phyloP scores from a whole-genome alignment of 108 stramenopile species.

The Skeletonema marinoi region DNA sequence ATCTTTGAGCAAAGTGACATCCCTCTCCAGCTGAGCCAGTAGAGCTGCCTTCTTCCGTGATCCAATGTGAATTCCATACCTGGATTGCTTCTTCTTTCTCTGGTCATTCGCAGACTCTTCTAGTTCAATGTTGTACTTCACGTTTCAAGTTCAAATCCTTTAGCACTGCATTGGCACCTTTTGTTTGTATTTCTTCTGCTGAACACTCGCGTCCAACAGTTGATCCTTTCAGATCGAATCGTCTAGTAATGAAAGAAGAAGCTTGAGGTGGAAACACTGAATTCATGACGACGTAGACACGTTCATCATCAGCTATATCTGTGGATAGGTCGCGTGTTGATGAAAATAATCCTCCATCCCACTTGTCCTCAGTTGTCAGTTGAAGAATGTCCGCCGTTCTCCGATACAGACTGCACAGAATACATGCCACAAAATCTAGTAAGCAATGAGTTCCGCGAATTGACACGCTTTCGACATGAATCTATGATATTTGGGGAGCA shows the following conservation, averaged over 20 bases:
- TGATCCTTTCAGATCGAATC: conserved; percentile 89
- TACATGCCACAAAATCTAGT: conserved; percentile 90
- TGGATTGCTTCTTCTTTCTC: not conserved
- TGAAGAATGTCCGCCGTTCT: conserved; percentile 38
- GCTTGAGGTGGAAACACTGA: conserved; percentile 82
- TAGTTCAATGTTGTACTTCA: conserved; percentile 57
- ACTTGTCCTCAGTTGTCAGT: conserved; percentile 75
- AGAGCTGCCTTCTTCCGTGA: conserved; percentile 62
- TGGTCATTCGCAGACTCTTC: not conserved
- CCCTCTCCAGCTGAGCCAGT: conserved; percentile 79
- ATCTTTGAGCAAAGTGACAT: conserved; percentile 70
- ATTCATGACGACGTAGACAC: conserved; percentile 84
- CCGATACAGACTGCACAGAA: conserved; percentile 48
- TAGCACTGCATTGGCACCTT: conserved; percentile 71
- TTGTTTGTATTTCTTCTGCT: conserved; percentile 59
- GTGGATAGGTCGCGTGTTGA: conserved; percentile 9
- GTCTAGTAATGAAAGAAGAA: conserved; percentile 71
- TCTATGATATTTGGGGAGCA: conserved; percentile 76
- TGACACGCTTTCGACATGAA: conserved; percentile 67
- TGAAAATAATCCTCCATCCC: conserved; percentile 54
- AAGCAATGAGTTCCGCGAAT: conserved; percentile 68
- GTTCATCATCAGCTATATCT: conserved; percentile 38
- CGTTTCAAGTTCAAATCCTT: conserved; percentile 82
- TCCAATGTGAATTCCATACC: conserved; percentile 69
- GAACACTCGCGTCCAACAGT: conserved; percentile 86